A percentile compares a stretch with the other conserved stretches of the same genome.
Conservation (phyloP, 768 basidiomycete species). For the Tulasnella sp. region DNA sequence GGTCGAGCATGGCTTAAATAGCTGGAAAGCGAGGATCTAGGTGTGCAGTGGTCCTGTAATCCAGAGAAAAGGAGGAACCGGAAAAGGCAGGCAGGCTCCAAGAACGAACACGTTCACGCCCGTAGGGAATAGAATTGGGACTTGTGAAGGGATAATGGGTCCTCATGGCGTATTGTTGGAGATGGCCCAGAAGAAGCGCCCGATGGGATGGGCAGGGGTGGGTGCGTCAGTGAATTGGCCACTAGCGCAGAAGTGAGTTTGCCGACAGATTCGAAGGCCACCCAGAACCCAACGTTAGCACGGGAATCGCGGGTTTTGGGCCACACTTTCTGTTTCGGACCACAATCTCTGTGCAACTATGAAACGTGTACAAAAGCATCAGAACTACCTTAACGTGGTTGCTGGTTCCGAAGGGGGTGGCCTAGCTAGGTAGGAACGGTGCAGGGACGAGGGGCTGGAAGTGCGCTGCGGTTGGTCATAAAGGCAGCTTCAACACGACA, state of each 20-base stretch:
- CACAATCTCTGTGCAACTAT: constrained; percentile 7
- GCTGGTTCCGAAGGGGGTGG: neutral
- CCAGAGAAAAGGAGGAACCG: neutral
- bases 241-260: constrained; percentile 12
- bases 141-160: neutral
- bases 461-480: neutral
- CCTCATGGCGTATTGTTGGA: constrained; percentile 5
- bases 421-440: neutral
- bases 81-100: constrained; percentile 3
- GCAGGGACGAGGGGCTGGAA: constrained; percentile 1
- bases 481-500: constrained; percentile 10
- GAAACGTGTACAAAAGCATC: neutral
- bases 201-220: constrained; percentile 8
- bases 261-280: constrained; percentile 1
- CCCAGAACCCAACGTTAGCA: neutral
- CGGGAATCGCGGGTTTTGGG: neutral
- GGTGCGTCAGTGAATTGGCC: neutral
- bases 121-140: neutral
- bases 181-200: neutral
- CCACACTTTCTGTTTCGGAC: neutral
- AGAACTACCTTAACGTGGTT: neutral
- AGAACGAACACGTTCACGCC: neutral
- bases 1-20: neutral
- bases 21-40: neutral
- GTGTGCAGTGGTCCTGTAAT: neutral